Percentiles rank a stretch among this genome's conserved stretches.
Conservation (phyloP, 441 rosid species). For the Gossypium schwendimanii region DNA sequence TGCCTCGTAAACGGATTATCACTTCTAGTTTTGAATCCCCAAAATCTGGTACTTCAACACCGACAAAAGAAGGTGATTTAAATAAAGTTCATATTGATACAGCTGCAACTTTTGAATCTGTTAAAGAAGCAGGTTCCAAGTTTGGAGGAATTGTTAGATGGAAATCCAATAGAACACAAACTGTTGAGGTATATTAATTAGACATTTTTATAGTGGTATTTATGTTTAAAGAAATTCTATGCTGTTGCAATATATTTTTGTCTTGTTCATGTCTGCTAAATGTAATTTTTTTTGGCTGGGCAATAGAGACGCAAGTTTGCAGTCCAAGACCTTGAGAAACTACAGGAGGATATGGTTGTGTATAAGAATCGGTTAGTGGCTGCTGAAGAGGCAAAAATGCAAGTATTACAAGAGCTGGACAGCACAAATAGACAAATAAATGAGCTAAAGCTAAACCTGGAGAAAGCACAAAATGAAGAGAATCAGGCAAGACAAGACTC, state of each 20-base stretch:
- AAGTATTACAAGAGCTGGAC: slow-evolving; percentile 67
- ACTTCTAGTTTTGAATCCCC: slow-evolving; percentile 21
- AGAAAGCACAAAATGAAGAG: slow-evolving; percentile 83
- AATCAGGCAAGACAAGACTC: slow-evolving; percentile 90
- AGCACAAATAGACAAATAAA: slow-evolving; percentile 73
- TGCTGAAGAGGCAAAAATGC: slow-evolving; percentile 55
- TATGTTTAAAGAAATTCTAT: background rate
- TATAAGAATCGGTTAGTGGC: slow-evolving; percentile 46
- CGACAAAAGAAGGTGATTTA: background rate
- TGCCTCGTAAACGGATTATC: slow-evolving; percentile 10
- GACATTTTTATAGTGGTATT: background rate
- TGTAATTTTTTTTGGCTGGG: background rate
- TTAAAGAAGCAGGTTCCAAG: slow-evolving; percentile 85
- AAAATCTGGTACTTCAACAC: slow-evolving; percentile 20
- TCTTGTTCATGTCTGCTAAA: background rate
- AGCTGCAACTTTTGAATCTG: slow-evolving; percentile 80
- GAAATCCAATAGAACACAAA: slow-evolving; percentile 80
- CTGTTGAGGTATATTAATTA: slow-evolving; percentile 55
- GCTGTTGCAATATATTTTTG: slow-evolving; percentile 7
- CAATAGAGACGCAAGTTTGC: slow-evolving; percentile 54
- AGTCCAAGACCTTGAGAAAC: slow-evolving; percentile 70
- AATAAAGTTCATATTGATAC: slow-evolving; percentile 65
- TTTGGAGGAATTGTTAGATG: slow-evolving; percentile 96
- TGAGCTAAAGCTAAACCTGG: slow-evolving; percentile 72
- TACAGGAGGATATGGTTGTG: slow-evolving; percentile 64